These are phyloP conservation scores for Holtermanniella nyarrowii DNA, from an alignment of 768 basidiomycete species.

Conservation along the genomic window DNA sequence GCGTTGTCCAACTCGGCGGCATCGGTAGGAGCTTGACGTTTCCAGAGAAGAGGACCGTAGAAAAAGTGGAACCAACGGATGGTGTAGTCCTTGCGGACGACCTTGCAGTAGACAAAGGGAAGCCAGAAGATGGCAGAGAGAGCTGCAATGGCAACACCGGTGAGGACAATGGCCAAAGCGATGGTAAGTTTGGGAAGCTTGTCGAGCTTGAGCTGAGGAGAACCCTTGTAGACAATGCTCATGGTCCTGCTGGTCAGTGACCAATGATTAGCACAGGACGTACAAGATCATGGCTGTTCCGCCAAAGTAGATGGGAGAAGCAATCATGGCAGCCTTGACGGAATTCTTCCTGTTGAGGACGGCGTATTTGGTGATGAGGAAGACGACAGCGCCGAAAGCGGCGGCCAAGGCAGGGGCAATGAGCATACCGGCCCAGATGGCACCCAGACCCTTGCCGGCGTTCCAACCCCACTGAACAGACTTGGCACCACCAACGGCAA, in stretches of 20 bases:
- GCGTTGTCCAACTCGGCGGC: conserved; percentile 18
- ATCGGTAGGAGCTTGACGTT: conserved; percentile 37
- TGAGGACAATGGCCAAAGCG: conserved; percentile 41
- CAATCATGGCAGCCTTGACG: conserved; percentile 33
- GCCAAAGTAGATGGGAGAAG: conserved; percentile 38
- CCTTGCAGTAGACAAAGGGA: conserved; percentile 43
- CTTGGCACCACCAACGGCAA: conserved; percentile 40
- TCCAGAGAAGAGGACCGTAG: conserved; percentile 43
- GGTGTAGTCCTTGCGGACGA: conserved; percentile 44
- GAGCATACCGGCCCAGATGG: conserved; percentile 41
- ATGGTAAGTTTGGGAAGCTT: conserved; percentile 29
- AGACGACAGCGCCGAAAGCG: conserved; percentile 40
- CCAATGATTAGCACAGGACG: background rate
- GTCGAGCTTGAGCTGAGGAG: conserved; percentile 41
- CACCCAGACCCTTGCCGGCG: conserved; percentile 40
- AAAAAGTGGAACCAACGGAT: conserved; percentile 44
- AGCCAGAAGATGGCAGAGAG: conserved; percentile 43
- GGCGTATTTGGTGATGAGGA: conserved; percentile 38
- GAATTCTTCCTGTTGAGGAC: conserved; percentile 41
- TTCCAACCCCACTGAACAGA: conserved; percentile 46
- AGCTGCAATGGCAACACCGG: conserved; percentile 37
- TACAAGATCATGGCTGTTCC: conserved; percentile 34
- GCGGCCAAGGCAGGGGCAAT: conserved; percentile 40
- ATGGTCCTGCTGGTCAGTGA: background rate
- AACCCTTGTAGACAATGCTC: conserved; percentile 40